Evolutionary conservation across 768 basidiomycete genomes (phyloP).

Genomic region (Suillus decipiens): DNA sequence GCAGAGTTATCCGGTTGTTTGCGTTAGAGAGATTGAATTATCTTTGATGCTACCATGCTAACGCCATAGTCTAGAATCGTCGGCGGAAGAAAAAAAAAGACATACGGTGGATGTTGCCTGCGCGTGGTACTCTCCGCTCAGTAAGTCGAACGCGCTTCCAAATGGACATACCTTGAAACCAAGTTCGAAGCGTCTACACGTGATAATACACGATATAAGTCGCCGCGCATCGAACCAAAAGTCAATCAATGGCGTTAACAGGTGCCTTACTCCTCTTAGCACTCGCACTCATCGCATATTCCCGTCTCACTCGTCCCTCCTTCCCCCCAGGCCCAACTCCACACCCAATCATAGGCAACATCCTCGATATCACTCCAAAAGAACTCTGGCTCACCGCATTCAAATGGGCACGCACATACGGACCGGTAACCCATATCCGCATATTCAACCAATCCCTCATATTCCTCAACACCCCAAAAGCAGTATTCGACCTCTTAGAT

Average conservation of each 20-base stretch:
- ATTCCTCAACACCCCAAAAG: slow-evolving; percentile 64
- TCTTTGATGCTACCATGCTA: too few relatives aligned
- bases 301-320: slow-evolving; percentile 24
- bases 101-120: neutral
- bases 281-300: slow-evolving; percentile 22
- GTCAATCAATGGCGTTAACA: neutral
- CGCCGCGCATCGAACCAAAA: neutral
- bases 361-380: slow-evolving; percentile 57
- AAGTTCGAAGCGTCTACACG: neutral
- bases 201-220: neutral
- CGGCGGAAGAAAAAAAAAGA: too few relatives aligned
- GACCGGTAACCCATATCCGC: slow-evolving; percentile 65
- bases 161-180: neutral
- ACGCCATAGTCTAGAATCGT: too few relatives aligned
- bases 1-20: too few relatives aligned
- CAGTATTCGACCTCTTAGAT: slow-evolving; percentile 64
- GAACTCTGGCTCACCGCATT: slow-evolving; percentile 67
- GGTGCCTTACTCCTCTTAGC: slow-evolving; percentile 11
- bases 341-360: slow-evolving; percentile 64
- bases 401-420: slow-evolving; percentile 54
- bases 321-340: slow-evolving; percentile 72
- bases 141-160: neutral
- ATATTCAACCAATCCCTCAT: slow-evolving; percentile 67
- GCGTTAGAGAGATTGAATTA: too few relatives aligned
- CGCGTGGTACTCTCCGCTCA: neutral